Conservation (phyloP, 495 filamentous ascomycete species). For the Eremomyces bilateralis region DNA sequence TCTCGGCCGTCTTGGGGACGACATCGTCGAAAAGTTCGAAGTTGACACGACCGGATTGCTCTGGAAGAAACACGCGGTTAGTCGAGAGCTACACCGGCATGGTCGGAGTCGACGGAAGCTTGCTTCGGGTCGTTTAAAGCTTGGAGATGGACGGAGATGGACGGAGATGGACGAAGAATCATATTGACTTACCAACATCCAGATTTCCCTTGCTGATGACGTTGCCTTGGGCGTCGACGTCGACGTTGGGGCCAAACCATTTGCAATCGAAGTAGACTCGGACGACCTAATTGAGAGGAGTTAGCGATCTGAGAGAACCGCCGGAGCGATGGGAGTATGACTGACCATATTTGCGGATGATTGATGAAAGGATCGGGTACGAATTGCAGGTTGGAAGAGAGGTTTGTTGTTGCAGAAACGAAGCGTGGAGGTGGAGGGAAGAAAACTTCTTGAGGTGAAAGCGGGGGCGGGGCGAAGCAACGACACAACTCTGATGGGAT, state of each 20-base stretch:
- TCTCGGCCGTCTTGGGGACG: conserved; percentile 79
- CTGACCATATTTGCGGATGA: too few species aligned
- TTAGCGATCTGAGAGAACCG: too few species aligned
- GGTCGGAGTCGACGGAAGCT: conserved; percentile 4
- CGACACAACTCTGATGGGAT: too few species aligned
- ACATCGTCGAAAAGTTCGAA: conserved; percentile 75
- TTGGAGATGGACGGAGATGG: neutral
- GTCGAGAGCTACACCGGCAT: conserved; percentile 4
- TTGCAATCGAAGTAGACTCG: conserved; percentile 44
- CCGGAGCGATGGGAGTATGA: too few species aligned
- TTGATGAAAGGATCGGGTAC: too few species aligned
- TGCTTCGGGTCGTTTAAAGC: neutral
- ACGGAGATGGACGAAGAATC: neutral
- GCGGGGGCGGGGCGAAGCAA: too few species aligned
- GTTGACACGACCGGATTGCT: conserved; percentile 53
- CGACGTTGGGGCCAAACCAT: conserved; percentile 40
- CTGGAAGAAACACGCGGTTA: neutral
- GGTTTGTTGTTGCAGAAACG: too few species aligned
- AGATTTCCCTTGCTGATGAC: conserved; percentile 39
- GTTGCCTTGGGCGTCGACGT: conserved; percentile 29
- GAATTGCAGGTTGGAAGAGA: too few species aligned
- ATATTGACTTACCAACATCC: neutral
- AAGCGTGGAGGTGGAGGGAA: too few species aligned
- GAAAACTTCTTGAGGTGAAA: too few species aligned
- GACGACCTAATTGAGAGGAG: too few species aligned